Conservation (phyloP, 208 protist genomes). For the Angomonas deanei region DNA sequence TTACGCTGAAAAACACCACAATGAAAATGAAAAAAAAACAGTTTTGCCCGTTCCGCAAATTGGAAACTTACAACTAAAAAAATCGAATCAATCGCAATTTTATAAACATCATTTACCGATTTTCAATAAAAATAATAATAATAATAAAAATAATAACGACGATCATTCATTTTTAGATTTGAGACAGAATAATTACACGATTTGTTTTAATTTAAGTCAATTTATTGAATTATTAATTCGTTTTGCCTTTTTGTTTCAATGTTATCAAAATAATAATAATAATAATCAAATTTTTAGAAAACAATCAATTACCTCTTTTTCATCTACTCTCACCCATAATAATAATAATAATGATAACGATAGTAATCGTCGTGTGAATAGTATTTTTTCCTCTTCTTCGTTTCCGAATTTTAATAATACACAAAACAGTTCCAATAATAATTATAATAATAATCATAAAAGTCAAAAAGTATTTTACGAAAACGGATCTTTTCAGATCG, state of each 20-base stretch:
- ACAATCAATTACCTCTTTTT: too few relatives aligned
- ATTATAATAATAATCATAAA: not conserved
- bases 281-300: too few relatives aligned
- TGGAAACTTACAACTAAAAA: not conserved
- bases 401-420: not conserved
- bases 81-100: not conserved
- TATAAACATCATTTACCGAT: not conserved
- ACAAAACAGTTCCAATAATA: not conserved
- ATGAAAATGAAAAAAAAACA: too few relatives aligned
- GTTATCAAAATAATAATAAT: too few relatives aligned
- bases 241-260: not conserved
- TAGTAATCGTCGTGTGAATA: not conserved
- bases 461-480: not conserved
- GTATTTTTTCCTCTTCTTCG: not conserved
- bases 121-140: not conserved
- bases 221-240: not conserved
- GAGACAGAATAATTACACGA: not conserved
- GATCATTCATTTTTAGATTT: not conserved
- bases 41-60: too few relatives aligned
- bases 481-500: not conserved
- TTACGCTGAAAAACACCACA: too few relatives aligned
- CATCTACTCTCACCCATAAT: not conserved
- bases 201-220: not conserved
- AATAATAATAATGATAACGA: conserved; percentile 1
- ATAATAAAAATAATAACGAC: not conserved